phyloP scores from a whole-genome alignment of 768 basidiomycete species.

The Lyophyllum semitale region DNA sequence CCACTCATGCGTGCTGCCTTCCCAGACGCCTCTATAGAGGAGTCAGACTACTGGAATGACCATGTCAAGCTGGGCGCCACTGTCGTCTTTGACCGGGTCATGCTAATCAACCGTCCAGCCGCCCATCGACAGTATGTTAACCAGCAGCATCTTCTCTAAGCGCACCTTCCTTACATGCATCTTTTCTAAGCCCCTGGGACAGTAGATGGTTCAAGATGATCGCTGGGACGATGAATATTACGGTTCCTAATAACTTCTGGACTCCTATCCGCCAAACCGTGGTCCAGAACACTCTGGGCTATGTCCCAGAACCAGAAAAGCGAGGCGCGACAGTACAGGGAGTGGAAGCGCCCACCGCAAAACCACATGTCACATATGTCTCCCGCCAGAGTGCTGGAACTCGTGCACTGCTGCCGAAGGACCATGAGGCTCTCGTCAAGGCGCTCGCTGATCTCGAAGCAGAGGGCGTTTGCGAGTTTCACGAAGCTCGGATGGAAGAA shows the following conservation, averaged over 20 bases:
- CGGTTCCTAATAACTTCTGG: constrained; percentile 32
- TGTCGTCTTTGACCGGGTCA: constrained; percentile 60
- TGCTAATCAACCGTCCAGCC: constrained; percentile 65
- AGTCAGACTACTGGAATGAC: constrained; percentile 64
- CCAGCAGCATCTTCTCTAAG: constrained; percentile 4
- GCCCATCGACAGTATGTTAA: constrained; percentile 48
- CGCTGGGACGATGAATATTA: constrained; percentile 32
- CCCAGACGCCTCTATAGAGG: constrained; percentile 58
- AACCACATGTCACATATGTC: constrained; percentile 54
- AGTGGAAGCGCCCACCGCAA: not conserved
- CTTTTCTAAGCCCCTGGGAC: constrained; percentile 24
- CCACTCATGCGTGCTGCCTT: constrained; percentile 68
- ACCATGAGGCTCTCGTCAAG: constrained; percentile 50
- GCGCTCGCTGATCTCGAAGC: constrained; percentile 49
- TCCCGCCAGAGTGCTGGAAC: constrained; percentile 53
- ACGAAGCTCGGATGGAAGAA: constrained; percentile 38
- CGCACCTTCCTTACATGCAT: not conserved
- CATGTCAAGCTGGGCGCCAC: constrained; percentile 44
- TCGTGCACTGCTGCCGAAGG: constrained; percentile 38
- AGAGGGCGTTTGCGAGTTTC: constrained; percentile 53
- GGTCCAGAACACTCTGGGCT: constrained; percentile 32
- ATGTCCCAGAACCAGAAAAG: constrained; percentile 21
- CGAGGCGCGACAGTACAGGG: not conserved
- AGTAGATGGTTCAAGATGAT: constrained; percentile 37
- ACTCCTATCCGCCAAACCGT: constrained; percentile 32